Percentiles rank a stretch among this genome's conserved stretches.
These are phyloP conservation scores for Starmerella tilneyi DNA, from an alignment of 805 yeast species.

Conservation along the genomic window DNA sequence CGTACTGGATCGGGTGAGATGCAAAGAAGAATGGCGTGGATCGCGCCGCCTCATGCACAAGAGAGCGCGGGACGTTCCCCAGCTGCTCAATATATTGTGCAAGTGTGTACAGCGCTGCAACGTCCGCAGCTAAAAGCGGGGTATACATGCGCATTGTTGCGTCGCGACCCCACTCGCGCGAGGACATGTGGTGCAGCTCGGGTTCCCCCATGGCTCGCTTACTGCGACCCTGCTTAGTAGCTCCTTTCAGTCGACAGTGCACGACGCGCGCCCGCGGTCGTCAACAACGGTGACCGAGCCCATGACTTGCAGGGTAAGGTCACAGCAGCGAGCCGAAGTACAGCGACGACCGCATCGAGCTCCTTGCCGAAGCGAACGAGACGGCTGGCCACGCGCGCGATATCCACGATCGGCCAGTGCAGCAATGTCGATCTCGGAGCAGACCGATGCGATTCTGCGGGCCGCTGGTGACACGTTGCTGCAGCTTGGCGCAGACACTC, in stretches of 20 bases:
- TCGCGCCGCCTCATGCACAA: neutral
- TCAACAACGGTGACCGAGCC: too few relatives aligned
- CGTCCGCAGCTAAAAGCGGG: constrained; percentile 2
- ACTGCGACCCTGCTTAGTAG: too few relatives aligned
- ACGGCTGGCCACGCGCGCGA: neutral
- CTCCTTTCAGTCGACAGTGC: too few relatives aligned
- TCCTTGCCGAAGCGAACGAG: neutral
- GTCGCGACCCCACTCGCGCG: constrained; percentile 6
- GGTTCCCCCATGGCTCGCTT: too few relatives aligned
- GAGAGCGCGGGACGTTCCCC: neutral
- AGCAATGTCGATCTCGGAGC: constrained; percentile 7
- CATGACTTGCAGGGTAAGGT: too few relatives aligned
- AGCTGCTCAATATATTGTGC: constrained; percentile 2
- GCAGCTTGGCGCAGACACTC: constrained; percentile 23
- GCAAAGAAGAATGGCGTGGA: constrained; percentile 7
- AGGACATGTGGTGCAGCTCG: constrained; percentile 1
- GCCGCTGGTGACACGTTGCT: constrained; percentile 25
- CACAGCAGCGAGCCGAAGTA: neutral
- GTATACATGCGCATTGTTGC: constrained; percentile 4
- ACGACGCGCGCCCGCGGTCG: too few relatives aligned
- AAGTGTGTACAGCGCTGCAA: neutral
- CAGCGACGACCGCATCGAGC: neutral
- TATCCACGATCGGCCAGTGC: neutral
- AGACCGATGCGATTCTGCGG: constrained; percentile 17
- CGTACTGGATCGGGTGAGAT: constrained; percentile 8